Percentiles rank a stretch among this genome's conserved stretches.
phyloP scores from a whole-genome alignment of 2,329 filamentous ascomycete genomes.

The Uncinocarpus reesii region DNA sequence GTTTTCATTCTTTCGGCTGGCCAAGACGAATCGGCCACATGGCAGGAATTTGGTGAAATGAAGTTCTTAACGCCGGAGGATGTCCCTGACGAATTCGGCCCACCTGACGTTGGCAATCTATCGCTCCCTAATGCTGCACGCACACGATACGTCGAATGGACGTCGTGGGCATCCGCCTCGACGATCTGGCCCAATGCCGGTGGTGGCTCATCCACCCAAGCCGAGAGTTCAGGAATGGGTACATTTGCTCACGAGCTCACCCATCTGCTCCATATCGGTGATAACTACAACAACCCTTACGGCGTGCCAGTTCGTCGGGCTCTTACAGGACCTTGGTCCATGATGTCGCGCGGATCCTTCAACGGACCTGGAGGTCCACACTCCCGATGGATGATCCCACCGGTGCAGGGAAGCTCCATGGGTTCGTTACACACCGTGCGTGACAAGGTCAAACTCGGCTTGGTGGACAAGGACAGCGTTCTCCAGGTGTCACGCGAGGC shows the following conservation, averaged over 20 bases:
- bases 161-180: constrained; percentile 17
- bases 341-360: constrained; percentile 18
- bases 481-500: constrained; percentile 15
- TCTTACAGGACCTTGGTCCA: constrained; percentile 17
- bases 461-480: constrained; percentile 10
- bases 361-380: constrained; percentile 18
- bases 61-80: constrained; percentile 14
- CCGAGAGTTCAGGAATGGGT: constrained; percentile 18
- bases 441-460: constrained; percentile 15
- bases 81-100: constrained; percentile 14
- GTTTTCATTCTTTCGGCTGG: constrained; percentile 19
- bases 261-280: constrained; percentile 17
- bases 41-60: constrained; percentile 19
- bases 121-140: constrained; percentile 11
- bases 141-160: constrained; percentile 17
- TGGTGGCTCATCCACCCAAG: constrained; percentile 16
- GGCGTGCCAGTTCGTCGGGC: constrained; percentile 13
- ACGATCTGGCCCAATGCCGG: constrained; percentile 18
- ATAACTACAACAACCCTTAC: constrained; percentile 19
- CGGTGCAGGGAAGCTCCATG: constrained; percentile 15
- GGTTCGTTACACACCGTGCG: constrained; percentile 17
- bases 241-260: constrained; percentile 18
- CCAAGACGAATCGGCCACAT: constrained; percentile 17
- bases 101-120: constrained; percentile 9
- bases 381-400: constrained; percentile 16